These are phyloP conservation scores for Amanita brunnescens DNA, from an alignment of 768 basidiomycete species.

Conservation along the genomic window DNA sequence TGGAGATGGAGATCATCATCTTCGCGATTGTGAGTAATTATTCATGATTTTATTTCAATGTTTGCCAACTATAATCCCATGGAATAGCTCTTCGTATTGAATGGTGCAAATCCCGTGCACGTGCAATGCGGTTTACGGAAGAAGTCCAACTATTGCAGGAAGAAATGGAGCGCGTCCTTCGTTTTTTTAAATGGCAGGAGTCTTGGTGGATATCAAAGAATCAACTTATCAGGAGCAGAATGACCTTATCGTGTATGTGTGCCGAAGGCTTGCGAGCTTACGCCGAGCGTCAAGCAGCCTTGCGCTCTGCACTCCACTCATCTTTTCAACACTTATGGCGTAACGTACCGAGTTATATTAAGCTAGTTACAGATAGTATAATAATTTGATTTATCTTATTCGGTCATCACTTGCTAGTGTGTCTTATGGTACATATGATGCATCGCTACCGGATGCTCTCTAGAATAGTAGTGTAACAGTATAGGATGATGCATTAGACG, in stretches of 20 bases:
- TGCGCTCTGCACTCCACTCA: background rate
- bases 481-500: too few relatives aligned
- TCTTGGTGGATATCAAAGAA: slow-evolving; percentile 10
- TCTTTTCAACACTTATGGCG: slow-evolving; percentile 1
- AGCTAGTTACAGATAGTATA: background rate
- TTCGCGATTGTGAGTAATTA: slow-evolving; percentile 7
- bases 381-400: background rate
- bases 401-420: too few relatives aligned
- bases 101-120: too few relatives aligned
- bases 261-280: slow-evolving; percentile 8
- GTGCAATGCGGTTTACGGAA: slow-evolving; percentile 13
- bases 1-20: slow-evolving; percentile 2
- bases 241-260: background rate
- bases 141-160: slow-evolving; percentile 16
- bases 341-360: background rate
- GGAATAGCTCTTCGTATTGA: slow-evolving; percentile 12
- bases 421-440: too few relatives aligned
- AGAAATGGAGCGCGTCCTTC: slow-evolving; percentile 15
- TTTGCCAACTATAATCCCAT: background rate
- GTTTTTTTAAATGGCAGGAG: slow-evolving; percentile 12
- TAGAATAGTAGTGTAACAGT: too few relatives aligned
- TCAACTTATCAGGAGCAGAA: background rate
- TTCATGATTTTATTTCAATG: background rate
- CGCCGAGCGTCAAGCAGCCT: slow-evolving; percentile 5
- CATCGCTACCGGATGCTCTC: too few relatives aligned